Evolutionary conservation across 2,329 filamentous ascomycete species (phyloP), one percentile per base, ranked within the genome.

Genomic region (Aspergillus hiratsukae): DNA sequence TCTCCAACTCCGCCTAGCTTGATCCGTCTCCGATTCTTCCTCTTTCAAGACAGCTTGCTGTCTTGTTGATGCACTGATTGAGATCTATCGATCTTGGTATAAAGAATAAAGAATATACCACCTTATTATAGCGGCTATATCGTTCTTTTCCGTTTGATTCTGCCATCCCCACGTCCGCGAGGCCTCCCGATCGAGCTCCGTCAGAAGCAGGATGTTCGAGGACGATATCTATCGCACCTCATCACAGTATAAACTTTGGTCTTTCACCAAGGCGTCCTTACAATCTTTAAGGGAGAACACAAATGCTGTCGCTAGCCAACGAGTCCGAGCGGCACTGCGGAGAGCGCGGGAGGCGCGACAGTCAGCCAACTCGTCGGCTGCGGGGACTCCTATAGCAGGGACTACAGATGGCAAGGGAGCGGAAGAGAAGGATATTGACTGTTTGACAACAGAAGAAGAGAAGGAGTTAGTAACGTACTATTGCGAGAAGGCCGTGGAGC

Each of bases 191-290:
- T 23, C 21, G 48, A 35, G 25, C 25, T 35, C 11, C 17, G 40
- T 7, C n/a, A 25, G 31, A 40, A 14, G 37, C 55, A 59, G 52
- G 52, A 90, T 95, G 84, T 89, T 86, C 59, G 94, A 99, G 81
- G 94, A 99, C 75, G 89, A 90, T 64, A 82, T 92, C 54, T 99
- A 97, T 76, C 87, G 91, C 31, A 84, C 89, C 52, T 96, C 93
- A 0, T 93, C 90, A 49, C 94, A 99, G 74, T 97, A 86, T 71
- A 85, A 89, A 46, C 81, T 95, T 57, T 99, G 94, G 94, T 96
- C 92, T 10, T 97, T 93, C 75, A 90, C 91, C 0, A 84, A 87
- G 2, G 75, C 85, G 3, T 84, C 87, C 41, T 83, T 99, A 3
- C 80, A 82, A 50, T 81, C 86, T 2, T 82, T 93, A 25, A 89